phyloP scores from a whole-genome alignment of 345 rosid species.

The Syzygium aqueum region DNA sequence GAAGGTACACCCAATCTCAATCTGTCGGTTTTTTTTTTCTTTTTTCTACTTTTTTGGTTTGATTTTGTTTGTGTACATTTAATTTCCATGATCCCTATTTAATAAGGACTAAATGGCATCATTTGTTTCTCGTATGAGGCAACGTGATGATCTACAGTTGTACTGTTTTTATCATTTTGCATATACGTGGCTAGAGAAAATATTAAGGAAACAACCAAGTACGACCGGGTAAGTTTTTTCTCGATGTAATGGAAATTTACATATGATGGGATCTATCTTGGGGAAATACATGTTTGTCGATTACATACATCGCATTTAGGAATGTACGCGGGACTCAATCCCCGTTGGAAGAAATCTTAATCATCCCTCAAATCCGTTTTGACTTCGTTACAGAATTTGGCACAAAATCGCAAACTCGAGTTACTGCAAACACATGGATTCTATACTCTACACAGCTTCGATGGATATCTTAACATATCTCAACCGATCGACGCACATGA shows the following conservation, averaged over 20 bases:
- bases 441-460: not conserved
- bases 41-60: not conserved
- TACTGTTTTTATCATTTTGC: not conserved
- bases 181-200: not conserved
- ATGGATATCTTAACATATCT: not conserved
- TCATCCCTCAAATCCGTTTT: not conserved
- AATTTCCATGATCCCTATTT: not conserved
- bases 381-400: not conserved
- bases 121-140: not conserved
- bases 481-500: not conserved
- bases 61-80: not conserved
- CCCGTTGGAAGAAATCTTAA: accelerated
- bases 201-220: not conserved
- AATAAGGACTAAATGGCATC: not conserved
- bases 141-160: not conserved
- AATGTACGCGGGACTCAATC: not conserved
- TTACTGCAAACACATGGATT: not conserved
- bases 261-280: not conserved
- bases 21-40: not conserved
- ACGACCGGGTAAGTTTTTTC: not conserved
- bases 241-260: not conserved
- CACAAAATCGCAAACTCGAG: not conserved
- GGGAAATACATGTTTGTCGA: accelerated
- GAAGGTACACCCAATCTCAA: not conserved
- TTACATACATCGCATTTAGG: not conserved